These are phyloP conservation scores for Babesia gibsoni DNA, from an alignment of 169 alveolate species.

Conservation along the genomic window DNA sequence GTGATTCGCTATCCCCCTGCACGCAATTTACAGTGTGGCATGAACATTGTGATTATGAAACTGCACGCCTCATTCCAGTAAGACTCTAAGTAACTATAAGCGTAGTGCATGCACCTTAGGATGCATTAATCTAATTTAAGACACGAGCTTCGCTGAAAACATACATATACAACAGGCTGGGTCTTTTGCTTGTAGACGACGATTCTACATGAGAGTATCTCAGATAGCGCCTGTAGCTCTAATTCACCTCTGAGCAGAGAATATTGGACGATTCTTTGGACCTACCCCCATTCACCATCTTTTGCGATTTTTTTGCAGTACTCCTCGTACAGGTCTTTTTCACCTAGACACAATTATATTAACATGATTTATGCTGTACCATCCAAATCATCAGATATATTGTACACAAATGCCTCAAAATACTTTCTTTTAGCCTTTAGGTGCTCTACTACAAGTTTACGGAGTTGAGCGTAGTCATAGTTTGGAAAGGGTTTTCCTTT, in stretches of 20 bases:
- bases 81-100: background rate
- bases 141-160: background rate
- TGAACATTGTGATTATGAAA: too few species aligned
- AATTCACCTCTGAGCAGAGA: constrained; percentile 31
- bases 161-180: constrained; percentile 19
- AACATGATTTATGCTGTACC: background rate
- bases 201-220: constrained; percentile 29
- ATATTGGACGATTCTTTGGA: background rate
- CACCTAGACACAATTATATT: background rate
- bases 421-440: constrained; percentile 25
- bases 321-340: background rate
- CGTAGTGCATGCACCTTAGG: background rate
- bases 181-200: constrained; percentile 12
- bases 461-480: constrained; percentile 20
- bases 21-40: too few species aligned
- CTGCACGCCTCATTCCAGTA: too few species aligned
- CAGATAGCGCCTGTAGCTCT: constrained; percentile 38
- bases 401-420: constrained; percentile 15
- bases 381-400: too few species aligned
- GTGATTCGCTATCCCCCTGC: constrained; percentile 27
- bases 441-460: constrained; percentile 24
- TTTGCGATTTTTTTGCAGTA: constrained; percentile 44
- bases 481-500: background rate
- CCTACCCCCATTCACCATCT: constrained; percentile 67
- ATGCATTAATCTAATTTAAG: background rate